A percentile compares a stretch with the other conserved stretches of the same genome.
Evolutionary conservation across 1,284 basidiomycete species (phyloP).

Genomic region (Apiotrichum porosum): DNA sequence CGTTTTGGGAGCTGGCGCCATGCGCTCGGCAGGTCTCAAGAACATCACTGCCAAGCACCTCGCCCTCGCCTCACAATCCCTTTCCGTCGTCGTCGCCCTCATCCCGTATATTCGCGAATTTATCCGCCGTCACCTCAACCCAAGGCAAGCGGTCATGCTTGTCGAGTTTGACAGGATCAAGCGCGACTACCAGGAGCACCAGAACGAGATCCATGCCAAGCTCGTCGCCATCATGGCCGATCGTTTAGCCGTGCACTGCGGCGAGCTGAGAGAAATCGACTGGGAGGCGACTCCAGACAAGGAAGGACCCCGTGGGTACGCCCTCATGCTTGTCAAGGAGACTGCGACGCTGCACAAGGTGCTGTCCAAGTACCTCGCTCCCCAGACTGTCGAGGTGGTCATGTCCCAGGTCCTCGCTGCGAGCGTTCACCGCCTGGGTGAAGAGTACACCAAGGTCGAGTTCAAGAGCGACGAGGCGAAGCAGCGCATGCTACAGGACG

Average conservation of each 20-base stretch:
- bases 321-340: constrained; percentile 89
- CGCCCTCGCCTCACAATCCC: constrained; percentile 88
- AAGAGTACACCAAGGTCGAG: constrained; percentile 75
- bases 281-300: constrained; percentile 63
- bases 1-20: constrained; percentile 93
- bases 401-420: constrained; percentile 87
- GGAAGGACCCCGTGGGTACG: constrained; percentile 60
- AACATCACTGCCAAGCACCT: constrained; percentile 98
- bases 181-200: constrained; percentile 97
- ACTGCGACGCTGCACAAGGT: constrained; percentile 95
- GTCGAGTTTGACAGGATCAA: constrained; percentile 98
- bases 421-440: constrained; percentile 80
- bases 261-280: constrained; percentile 59
- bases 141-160: constrained; percentile 92
- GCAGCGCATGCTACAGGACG: constrained; percentile 69
- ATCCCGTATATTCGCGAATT: constrained; percentile 94
- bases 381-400: constrained; percentile 75
- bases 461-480: constrained; percentile 76
- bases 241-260: constrained; percentile 74
- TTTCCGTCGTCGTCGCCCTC: constrained; percentile 90
- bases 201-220: constrained; percentile 97
- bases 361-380: constrained; percentile 79
- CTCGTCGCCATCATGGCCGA: constrained; percentile 98
- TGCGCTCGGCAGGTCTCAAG: constrained; percentile 93
- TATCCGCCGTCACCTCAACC: constrained; percentile 82